Conservation (phyloP, 805 yeast genomes). For the Saturnispora hagleri region DNA sequence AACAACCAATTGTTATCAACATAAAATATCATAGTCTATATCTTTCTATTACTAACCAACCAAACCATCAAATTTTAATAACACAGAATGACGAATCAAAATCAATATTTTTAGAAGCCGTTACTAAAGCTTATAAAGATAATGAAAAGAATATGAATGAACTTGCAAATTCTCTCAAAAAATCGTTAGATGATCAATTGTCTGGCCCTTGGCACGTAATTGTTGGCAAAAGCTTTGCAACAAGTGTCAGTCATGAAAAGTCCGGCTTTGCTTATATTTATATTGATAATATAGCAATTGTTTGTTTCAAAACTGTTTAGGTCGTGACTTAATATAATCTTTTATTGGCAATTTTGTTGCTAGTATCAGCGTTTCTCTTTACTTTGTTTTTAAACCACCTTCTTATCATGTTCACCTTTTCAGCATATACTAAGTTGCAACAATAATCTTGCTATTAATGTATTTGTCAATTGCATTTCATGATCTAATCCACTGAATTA, state of each 20-base stretch:
- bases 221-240: constrained; percentile 72
- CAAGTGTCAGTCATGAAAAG: constrained; percentile 67
- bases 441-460: too few relatives aligned
- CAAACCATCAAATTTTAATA: not conserved
- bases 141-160: constrained; percentile 44
- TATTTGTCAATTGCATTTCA: too few relatives aligned
- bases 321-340: not conserved
- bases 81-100: constrained; percentile 42
- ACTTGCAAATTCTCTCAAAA: constrained; percentile 56
- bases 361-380: not conserved
- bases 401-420: not conserved
- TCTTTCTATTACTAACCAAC: not conserved
- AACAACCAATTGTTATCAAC: not conserved
- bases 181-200: constrained; percentile 48
- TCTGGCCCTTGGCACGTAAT: constrained; percentile 79
- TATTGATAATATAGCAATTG: constrained; percentile 57
- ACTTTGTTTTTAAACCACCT: not conserved
- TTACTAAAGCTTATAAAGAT: constrained; percentile 35
- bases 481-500: too few relatives aligned
- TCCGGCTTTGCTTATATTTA: constrained; percentile 67
- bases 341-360: not conserved
- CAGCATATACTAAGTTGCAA: too few relatives aligned
- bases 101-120: constrained; percentile 37
- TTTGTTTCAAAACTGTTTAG: constrained; percentile 60
- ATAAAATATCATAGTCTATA: not conserved